A percentile compares a stretch with the other conserved stretches of the same genome.
Evolutionary conservation across 495 filamentous ascomycete species (phyloP).

Genomic region (Neurospora sp.): DNA sequence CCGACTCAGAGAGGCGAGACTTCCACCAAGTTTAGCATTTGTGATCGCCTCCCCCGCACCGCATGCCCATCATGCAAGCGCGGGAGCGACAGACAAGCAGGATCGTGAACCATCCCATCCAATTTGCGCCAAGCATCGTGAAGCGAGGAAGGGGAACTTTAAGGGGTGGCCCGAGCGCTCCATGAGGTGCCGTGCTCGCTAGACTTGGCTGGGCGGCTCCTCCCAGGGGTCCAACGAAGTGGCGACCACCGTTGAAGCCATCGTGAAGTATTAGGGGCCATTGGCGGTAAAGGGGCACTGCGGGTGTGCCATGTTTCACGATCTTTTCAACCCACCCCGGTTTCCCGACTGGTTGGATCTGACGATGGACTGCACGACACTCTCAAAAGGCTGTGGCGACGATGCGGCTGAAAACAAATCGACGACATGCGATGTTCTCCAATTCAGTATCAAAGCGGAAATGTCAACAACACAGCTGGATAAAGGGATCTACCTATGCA

Average conservation of each 20-base stretch:
- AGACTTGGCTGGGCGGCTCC: neutral
- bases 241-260: slow-evolving; percentile 7
- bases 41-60: neutral
- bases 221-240: neutral
- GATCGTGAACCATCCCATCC: neutral
- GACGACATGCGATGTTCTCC: neutral
- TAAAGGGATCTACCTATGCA: neutral
- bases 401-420: neutral
- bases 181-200: neutral
- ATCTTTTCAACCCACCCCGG: neutral
- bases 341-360: neutral
- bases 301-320: neutral
- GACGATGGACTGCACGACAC: neutral
- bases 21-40: neutral
- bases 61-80: neutral
- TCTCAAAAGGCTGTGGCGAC: neutral
- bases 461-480: neutral
- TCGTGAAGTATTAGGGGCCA: slow-evolving; percentile 8
- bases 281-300: neutral
- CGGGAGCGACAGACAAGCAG: neutral
- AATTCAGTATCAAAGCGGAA: neutral
- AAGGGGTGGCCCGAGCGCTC: slow-evolving; percentile 2
- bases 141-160: neutral
- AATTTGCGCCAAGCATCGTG: neutral
- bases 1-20: neutral